Percentiles rank a stretch among this genome's conserved stretches.
These are phyloP conservation scores for Penicillium crystallinum DNA, from an alignment of 495 filamentous ascomycete genomes.

Conservation along the genomic window DNA sequence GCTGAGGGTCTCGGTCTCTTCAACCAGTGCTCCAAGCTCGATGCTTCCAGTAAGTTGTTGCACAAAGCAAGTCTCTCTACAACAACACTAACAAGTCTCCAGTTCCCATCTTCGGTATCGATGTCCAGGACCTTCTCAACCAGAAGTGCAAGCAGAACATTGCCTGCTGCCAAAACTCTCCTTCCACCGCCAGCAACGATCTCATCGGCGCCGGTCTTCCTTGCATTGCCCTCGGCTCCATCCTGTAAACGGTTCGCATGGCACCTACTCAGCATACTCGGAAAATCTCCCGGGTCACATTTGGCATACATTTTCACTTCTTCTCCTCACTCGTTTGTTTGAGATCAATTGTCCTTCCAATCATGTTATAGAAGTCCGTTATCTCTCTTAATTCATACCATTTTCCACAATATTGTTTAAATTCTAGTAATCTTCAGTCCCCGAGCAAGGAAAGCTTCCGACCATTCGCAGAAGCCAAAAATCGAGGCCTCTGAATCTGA, in stretches of 20 bases:
- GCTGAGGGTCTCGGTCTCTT: conserved; percentile 33
- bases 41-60: conserved; percentile 16
- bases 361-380: neutral
- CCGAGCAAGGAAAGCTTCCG: too few species aligned
- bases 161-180: conserved; percentile 47
- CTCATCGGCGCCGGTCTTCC: conserved; percentile 45
- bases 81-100: conserved; percentile 9
- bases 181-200: conserved; percentile 30
- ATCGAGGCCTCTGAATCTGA: too few species aligned
- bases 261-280: too few species aligned
- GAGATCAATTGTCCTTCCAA: neutral
- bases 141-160: conserved; percentile 51
- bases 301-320: neutral
- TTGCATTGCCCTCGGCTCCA: conserved; percentile 44
- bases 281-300: too few species aligned
- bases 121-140: conserved; percentile 41
- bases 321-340: neutral
- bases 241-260: conserved; percentile 26
- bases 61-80: too few species aligned
- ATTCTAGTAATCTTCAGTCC: too few species aligned
- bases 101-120: conserved; percentile 33
- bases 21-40: conserved; percentile 39
- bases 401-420: too few species aligned
- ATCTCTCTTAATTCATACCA: neutral
- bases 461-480: too few species aligned